Evolutionary conservation across 352 stramenopile genomes (phyloP), one percentile per base, ranked within the genome.

Genomic region (Pelagophyceae sp.): DNA sequence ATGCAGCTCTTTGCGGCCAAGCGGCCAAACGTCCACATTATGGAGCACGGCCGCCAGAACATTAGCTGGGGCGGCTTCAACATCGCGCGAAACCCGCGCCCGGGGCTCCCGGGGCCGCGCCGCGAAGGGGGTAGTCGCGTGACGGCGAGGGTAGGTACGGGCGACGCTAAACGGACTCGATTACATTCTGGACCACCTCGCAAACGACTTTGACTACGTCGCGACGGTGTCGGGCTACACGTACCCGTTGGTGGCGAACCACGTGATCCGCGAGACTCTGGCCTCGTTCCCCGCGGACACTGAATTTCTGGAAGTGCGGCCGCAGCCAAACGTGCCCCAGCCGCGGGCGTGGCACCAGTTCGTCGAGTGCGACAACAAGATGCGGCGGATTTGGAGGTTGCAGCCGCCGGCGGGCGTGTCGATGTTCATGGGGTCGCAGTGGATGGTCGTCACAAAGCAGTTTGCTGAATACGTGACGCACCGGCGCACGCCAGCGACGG

Each of bases 281-380:
- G 82, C 86, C 11, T 82, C 79, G 0, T 84, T 88, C 80, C 87
- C 86, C 27, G 70, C 88, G 0, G 85, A 92, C 84, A 86, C 86
- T 60, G 87, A 89, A 75, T 86, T 91, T 75, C 78, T 91, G 60
- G 80, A 92, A 64, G 81, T 90, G n/a, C 84, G 89, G 76, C 81
- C 90, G 31, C 82, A 85, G 76, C 85, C 85, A 29, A 85, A 83
- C 69, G 78, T 83, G 33, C 85, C 86, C 3, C 75, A 72, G 38
- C 80, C 78, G 31, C 74, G 76, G 0, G 77, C 84, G 20, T 93
- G 87, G 87, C 84, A 92, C 76, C 90, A 92, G 74, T 93, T 88
- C 83, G 86, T 93, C 1, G 89, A 93, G 84, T 93, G 89, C 77
- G 89, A 93, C 76, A 86, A 89, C 72, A 76, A 77, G 3, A 77